Base-by-base conservation (phyloP, 805 yeast genomes). In the Candida berthetii region DNA sequence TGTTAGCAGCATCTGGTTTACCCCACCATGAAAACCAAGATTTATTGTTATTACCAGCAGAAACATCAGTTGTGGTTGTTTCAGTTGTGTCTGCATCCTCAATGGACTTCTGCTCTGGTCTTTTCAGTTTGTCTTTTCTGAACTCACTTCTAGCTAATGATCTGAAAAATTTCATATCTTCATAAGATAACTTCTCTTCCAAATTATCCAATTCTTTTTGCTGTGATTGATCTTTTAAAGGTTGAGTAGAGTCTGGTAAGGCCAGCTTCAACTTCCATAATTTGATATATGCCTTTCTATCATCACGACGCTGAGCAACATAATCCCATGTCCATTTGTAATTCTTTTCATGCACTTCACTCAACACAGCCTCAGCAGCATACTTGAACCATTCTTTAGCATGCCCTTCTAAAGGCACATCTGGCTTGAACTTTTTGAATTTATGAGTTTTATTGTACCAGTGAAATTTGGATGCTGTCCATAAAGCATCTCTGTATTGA, bases 311-410 rank as follows among this genome's bases (percentile, higher is more conserved):
- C 38, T 69, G 71, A 37, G 76, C 74, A 50, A 91, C 78, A 54
- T 76, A 76, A 3, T 74, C 93, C 99, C 99, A 95, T 29, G 88
- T 80, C 95, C 96, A 86, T 52, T 76, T 78, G 50, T 80, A 74
- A 56, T 85, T 79, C 52, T 74, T 78, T 44, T 87, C 93, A 52
- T 85, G 96, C 32, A 93, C 81, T 55, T 89, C 96, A 43, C 78
- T 69, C 35, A 78, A 62, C 3, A 93, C 85, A 17, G 86, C 80
- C n/a, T 72, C 62, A 1, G 86, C 91, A 7, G 93, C 84, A 58
- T 86, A 93, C 45, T 66, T 60, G 53, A 93, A 77, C 99, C 99
- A 93, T 31, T 74, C 80, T 37, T 60, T 66, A 0, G 97, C 96
- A 48, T 80, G 74, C 33, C 87, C 87, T 14, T 63, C 35, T 3